Base-by-base conservation (phyloP, 345 rosid species). In the Brassica carinata region DNA sequence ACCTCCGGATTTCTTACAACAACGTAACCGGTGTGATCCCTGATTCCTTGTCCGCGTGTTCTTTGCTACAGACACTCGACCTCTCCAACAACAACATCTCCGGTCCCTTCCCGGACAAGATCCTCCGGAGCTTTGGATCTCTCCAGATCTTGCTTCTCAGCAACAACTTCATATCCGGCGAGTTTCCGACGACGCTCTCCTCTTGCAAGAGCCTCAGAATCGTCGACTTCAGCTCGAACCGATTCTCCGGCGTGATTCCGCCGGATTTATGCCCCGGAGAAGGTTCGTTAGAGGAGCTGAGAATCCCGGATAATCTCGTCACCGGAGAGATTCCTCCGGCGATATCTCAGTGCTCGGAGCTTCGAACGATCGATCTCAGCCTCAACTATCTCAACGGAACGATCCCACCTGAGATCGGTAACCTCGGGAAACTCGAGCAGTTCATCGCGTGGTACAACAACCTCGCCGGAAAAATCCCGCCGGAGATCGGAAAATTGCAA, bases 361-460 rank as follows among this genome's bases (percentile, higher is more conserved):
- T 95, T 30, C 90, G 85, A 77, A 83, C 88, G 3, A 84, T 95
- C 19, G 99, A 95, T 87, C 77, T 93, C 53, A 95, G 99, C 81
- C 83, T 95, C 63, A 95, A 95, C 82, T 93, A 87, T 73, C 90
- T 95, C 66, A 89, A 83, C 64, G 99, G 99, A 0, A 84, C 96
- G 43, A 91, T 95, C 72, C 99, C 99, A 0, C 63, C 89, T 5
- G 97, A 89, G 82, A 82, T 95, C 1, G 99, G 99, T 23, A 84
- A 71, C 19, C 96, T 95, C 4, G 86, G 83, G 84, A 88, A 90
- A 51, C 96, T 95, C 15, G 99, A 95, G 82, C 96, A 95, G 75
- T 83, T 95, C 59, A 91, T 93, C 36, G 97, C 99, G 0, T 95
- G 99, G 99, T 90, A 84, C 75, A 95, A 95, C 86, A 87, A 86